Evolutionary conservation across 2,329 filamentous ascomycete species (phyloP), one percentile per base, ranked within the genome.

Genomic region (Neobulgaria alba): DNA sequence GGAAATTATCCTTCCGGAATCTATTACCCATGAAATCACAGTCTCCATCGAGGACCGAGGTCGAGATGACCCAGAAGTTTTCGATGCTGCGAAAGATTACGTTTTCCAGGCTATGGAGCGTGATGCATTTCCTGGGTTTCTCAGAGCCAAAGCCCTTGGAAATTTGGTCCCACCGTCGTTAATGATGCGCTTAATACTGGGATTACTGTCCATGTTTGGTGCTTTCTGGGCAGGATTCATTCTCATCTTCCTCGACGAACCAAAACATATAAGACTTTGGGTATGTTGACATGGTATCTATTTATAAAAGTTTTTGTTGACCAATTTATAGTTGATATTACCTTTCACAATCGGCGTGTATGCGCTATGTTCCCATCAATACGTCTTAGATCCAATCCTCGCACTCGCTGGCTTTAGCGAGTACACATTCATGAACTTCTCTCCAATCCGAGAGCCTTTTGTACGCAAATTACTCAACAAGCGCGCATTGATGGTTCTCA

Each of bases 51-150:
- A 98, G 64, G 83, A 90, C 52, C 81, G 87, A 50, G 86, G 87
- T 33, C 80, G 92, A 54, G 92, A 96, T 56, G 92, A 98, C 59
- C 92, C 92, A 0, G 92, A 98, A 62, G 84, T 98, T 10, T 98
- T 98, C 56, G 92, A 96, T 60, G 80, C 86, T 15, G 92, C 92
- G 40, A 98, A 98, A 69, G 92, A 98, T 67, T 98, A 96, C 61
- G 92, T 96, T 48, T 98, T 96, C 63, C 93, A 98, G 65, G 93
- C 93, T 23, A 98, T 98, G 92, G 93, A 98, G 66, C 79, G 93
- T 41, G 92, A 98, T 66, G 92, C 93, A n/a, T 98, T 95, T 61
- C 92, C 93, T 1, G 90, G 90, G 1, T 98, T 98, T 65, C 72
- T 98, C 44, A 77, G 90, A 58, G 86, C 87, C 66, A 96, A 96